A percentile compares a stretch with the other conserved stretches of the same genome.
Conservation (phyloP, 495 filamentous ascomycete genomes). For the Aspergillus coremiiformis region DNA sequence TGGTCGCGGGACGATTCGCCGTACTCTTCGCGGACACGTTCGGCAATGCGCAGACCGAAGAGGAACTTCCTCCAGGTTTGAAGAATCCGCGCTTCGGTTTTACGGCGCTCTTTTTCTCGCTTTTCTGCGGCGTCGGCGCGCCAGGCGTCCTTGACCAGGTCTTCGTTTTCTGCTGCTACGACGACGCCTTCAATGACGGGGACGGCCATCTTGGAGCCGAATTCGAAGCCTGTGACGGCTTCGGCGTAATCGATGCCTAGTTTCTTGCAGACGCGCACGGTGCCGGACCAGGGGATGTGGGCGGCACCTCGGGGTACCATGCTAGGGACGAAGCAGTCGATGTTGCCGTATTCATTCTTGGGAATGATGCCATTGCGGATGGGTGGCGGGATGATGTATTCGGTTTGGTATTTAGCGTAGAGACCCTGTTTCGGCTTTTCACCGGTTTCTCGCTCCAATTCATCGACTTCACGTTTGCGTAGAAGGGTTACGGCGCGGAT, state of each 20-base stretch:
- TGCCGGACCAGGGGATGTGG: conserved; percentile 73
- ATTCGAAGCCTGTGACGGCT: conserved; percentile 94
- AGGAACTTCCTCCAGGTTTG: conserved; percentile 80
- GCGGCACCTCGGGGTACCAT: conserved; percentile 85
- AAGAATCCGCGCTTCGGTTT: conserved; percentile 66
- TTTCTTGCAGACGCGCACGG: conserved; percentile 70
- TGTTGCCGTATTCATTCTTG: conserved; percentile 93
- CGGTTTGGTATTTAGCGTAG: conserved; percentile 79
- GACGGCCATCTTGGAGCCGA: conserved; percentile 85
- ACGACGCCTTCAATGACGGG: conserved; percentile 89
- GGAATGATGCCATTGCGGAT: conserved; percentile 85
- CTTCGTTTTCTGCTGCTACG: conserved; percentile 70
- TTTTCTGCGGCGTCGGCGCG: conserved; percentile 73
- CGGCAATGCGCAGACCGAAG: conserved; percentile 73
- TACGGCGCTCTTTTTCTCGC: conserved; percentile 70
- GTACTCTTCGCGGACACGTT: conserved; percentile 74
- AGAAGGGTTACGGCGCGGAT: conserved; percentile 85
- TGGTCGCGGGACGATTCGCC: conserved; percentile 45
- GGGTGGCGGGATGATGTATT: conserved; percentile 79
- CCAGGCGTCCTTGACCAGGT: conserved; percentile 71
- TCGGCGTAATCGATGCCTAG: conserved; percentile 87
- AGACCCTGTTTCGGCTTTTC: conserved; percentile 80
- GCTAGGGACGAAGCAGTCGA: conserved; percentile 86
- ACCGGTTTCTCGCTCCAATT: conserved; percentile 68
- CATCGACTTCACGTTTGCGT: conserved; percentile 83